Base-by-base conservation (phyloP, 129 eudicot species). In the Dittrichia graveolens region DNA sequence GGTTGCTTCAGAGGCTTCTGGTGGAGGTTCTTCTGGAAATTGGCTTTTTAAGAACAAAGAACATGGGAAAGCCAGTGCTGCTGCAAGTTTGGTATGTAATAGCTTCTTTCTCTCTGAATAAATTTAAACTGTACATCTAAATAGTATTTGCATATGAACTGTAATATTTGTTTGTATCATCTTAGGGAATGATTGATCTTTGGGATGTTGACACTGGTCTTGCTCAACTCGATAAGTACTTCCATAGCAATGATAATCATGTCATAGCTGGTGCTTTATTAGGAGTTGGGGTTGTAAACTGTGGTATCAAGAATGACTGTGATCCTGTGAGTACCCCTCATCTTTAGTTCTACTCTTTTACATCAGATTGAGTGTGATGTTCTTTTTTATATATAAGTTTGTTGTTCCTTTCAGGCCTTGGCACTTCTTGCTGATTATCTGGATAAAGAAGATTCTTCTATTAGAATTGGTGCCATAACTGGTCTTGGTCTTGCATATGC, bases 161-260 rank as follows among this genome's bases (percentile, higher is more conserved):
- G 6, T 56, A 31, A 18, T 11, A 39, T 69, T 6, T n/a, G 59
- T 67, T 70, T 39, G 13, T 41, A 10, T 11, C 12, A 2, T 43
- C 40, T 7, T 57, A 95, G 99, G 99, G 99, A 16, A 90, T 95
- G 99, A 88, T 95, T 62, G 69, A 87, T 77, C 93, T 86, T 67
- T 95, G 99, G 99, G 99, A 95, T 80, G 95, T 95, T 70, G 99
- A 95, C 69, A 72, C 96, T 61, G 99, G 99, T 31, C 99, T 95
- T 67, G 95, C 99, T 4, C 99, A 88, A 81, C 73, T 95, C 10
- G 99, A 95, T 83, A 95, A 95, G 84, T 95, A 88, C 62, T 86
- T 95, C 81, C 99, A 95, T 69, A 95, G 99, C 72, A 84, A 81
- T 34, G 99, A 95, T 75, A 86, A 71, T 69, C 97, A 91, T 64